These are phyloP conservation scores for Galeopsis tetrahit DNA, from an alignment of 257 asterid genomes.

Conservation along the genomic window DNA sequence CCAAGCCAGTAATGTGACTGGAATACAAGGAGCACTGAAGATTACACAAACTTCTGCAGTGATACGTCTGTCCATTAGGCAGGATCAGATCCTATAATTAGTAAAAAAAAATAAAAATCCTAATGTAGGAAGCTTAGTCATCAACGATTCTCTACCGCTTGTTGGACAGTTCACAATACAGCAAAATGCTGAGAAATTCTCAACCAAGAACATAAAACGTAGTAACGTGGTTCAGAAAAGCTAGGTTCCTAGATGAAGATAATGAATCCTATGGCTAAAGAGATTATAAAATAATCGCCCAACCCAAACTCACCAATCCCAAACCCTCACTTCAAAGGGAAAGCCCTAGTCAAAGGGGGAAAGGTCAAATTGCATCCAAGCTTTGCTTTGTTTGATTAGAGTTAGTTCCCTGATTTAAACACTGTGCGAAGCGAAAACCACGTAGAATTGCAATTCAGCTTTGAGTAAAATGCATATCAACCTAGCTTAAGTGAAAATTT, in stretches of 20 bases:
- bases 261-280: slow-evolving; percentile 14
- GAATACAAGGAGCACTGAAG: not conserved
- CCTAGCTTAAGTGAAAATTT: not conserved
- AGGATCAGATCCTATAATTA: not conserved
- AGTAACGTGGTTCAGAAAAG: not conserved
- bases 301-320: slow-evolving; percentile 15
- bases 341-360: not conserved
- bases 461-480: not conserved
- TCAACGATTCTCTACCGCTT: slow-evolving; percentile 13
- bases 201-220: not conserved
- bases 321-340: not conserved
- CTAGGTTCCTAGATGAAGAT: not conserved
- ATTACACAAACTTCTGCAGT: slow-evolving; percentile 4
- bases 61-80: not conserved
- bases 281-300: not conserved
- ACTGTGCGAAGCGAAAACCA: not conserved
- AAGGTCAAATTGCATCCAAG: not conserved
- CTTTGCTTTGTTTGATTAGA: not conserved
- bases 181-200: not conserved
- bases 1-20: not conserved
- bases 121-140: not conserved
- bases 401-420: slow-evolving; percentile 8
- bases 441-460: not conserved
- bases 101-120: no score
- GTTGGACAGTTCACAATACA: not conserved